These are phyloP conservation scores for Stropharia rugosoannulata DNA, from an alignment of 768 basidiomycete species.

Conservation along the genomic window DNA sequence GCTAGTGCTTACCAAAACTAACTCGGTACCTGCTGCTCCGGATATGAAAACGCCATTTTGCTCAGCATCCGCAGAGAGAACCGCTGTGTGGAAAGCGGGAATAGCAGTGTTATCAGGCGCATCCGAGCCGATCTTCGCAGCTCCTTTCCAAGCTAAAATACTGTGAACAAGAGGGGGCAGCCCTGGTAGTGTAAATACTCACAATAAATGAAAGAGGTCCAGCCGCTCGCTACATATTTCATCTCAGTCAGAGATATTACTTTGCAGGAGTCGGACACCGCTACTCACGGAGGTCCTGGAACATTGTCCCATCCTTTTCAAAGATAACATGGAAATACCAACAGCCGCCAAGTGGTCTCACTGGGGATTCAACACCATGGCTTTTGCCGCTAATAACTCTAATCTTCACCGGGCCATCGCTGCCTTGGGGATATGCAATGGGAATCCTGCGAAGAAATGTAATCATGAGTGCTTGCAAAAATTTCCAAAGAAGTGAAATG, in stretches of 20 bases:
- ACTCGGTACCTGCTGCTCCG: slow-evolving; percentile 61
- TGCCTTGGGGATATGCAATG: slow-evolving; percentile 68
- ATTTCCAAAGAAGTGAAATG: neutral
- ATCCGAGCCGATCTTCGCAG: slow-evolving; percentile 54
- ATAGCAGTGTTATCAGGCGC: slow-evolving; percentile 26
- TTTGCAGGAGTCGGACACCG: neutral
- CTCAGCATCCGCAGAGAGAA: slow-evolving; percentile 59
- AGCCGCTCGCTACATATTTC: slow-evolving; percentile 57
- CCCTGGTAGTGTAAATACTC: slow-evolving; percentile 21
- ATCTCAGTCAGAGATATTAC: neutral
- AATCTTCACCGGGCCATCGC: slow-evolving; percentile 65
- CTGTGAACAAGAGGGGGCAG: neutral
- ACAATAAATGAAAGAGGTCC: slow-evolving; percentile 91
- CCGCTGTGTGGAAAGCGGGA: slow-evolving; percentile 76
- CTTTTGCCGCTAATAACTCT: slow-evolving; percentile 90
- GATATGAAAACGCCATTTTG: slow-evolving; percentile 72
- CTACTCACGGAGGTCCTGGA: slow-evolving; percentile 78
- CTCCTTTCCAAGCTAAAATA: slow-evolving; percentile 61
- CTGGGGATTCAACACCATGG: slow-evolving; percentile 84
- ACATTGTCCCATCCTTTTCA: slow-evolving; percentile 59
- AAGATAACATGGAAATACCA: slow-evolving; percentile 88
- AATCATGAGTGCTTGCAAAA: neutral
- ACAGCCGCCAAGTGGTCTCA: slow-evolving; percentile 88
- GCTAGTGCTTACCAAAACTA: slow-evolving; percentile 56
- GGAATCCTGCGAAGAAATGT: slow-evolving; percentile 51